These are phyloP conservation scores for Silene uniflora DNA, from an alignment of 148 eudicot genomes.

Conservation along the genomic window DNA sequence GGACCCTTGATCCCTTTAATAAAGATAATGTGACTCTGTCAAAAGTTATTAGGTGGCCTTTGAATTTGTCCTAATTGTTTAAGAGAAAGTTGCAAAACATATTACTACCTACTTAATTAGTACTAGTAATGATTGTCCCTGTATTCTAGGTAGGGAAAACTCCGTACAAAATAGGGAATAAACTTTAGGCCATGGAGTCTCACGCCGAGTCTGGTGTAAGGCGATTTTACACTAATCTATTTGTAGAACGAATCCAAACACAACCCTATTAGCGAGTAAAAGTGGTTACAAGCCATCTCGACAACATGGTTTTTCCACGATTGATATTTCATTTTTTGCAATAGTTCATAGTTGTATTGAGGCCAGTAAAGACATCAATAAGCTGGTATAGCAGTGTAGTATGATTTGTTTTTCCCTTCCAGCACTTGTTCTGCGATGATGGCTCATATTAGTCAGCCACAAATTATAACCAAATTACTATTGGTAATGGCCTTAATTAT, in stretches of 20 bases:
- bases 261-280: too few species aligned
- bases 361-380: background rate
- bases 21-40: slow-evolving; percentile 30
- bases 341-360: background rate
- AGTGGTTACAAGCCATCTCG: too few species aligned
- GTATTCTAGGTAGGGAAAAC: background rate
- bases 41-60: slow-evolving; percentile 29
- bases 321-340: too few species aligned
- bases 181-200: slow-evolving; percentile 7
- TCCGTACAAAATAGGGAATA: background rate
- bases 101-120: background rate
- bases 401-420: background rate
- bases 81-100: background rate
- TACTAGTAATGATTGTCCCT: slow-evolving; percentile 9
- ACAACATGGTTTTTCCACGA: too few species aligned
- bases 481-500: background rate
- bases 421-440: background rate
- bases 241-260: too few species aligned
- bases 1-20: slow-evolving; percentile 30
- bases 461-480: background rate
- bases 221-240: too few species aligned
- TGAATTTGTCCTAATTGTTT: slow-evolving; percentile 22
- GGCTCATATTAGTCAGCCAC: background rate
- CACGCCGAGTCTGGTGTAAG: too few species aligned
- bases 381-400: background rate